Conservation (phyloP, 495 filamentous ascomycete genomes). For the Aspergillus steynii region DNA sequence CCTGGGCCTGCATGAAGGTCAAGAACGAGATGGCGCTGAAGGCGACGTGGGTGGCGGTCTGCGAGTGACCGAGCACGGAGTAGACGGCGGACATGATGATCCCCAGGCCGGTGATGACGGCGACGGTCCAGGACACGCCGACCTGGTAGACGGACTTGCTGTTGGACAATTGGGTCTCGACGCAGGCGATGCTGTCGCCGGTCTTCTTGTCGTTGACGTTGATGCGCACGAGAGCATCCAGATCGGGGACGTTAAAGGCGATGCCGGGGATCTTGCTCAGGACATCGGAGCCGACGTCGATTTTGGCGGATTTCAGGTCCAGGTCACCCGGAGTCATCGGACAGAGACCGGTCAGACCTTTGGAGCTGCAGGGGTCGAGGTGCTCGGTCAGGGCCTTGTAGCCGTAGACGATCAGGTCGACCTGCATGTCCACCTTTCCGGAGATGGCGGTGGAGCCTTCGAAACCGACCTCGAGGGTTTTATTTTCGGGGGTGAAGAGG, state of each 20-base stretch:
- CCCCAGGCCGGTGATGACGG: slow-evolving; percentile 80
- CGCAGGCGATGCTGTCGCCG: slow-evolving; percentile 71
- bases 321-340: slow-evolving; percentile 90
- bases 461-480: slow-evolving; percentile 70
- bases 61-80: slow-evolving; percentile 82
- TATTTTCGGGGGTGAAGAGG: slow-evolving; percentile 74
- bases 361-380: slow-evolving; percentile 70
- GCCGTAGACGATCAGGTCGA: slow-evolving; percentile 83
- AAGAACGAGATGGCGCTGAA: slow-evolving; percentile 91
- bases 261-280: slow-evolving; percentile 72
- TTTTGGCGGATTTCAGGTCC: slow-evolving; percentile 64
- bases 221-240: slow-evolving; percentile 81
- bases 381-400: slow-evolving; percentile 62
- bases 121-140: slow-evolving; percentile 85
- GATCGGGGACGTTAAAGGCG: slow-evolving; percentile 84
- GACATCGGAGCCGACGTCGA: slow-evolving; percentile 57
- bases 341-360: slow-evolving; percentile 74
- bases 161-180: slow-evolving; percentile 88
- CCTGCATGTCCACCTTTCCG: slow-evolving; percentile 77
- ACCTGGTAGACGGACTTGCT: slow-evolving; percentile 89
- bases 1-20: slow-evolving; percentile 93
- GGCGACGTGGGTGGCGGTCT: slow-evolving; percentile 93
- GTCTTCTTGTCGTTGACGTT: slow-evolving; percentile 68
- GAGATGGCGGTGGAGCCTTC: slow-evolving; percentile 81
- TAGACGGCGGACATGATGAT: slow-evolving; percentile 81